A percentile compares a stretch with the other conserved stretches of the same genome.
Conservation (phyloP, 2,329 filamentous ascomycete species). For the Monosporascus sp. region DNA sequence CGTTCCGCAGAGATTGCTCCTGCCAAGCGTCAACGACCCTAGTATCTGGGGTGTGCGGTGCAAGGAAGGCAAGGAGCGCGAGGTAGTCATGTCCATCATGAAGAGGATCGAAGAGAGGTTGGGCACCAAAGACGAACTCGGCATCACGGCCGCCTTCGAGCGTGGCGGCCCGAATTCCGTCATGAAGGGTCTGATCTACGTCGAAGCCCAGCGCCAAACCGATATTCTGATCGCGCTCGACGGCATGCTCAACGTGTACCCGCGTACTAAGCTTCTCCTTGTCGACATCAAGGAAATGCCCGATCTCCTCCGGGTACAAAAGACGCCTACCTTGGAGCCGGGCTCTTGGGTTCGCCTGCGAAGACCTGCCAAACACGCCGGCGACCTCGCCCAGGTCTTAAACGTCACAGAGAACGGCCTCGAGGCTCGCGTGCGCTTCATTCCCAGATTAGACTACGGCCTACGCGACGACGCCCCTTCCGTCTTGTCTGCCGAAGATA, state of each 20-base stretch:
- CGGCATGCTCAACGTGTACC: conserved; percentile 83
- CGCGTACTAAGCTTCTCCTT: conserved; percentile 76
- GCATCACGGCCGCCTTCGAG: conserved; percentile 88
- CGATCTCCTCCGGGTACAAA: conserved; percentile 84
- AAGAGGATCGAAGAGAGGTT: conserved; percentile 79
- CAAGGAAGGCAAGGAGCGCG: conserved; percentile 91
- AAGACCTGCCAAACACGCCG: conserved; percentile 72
- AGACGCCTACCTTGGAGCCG: conserved; percentile 76
- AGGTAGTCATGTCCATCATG: conserved; percentile 82
- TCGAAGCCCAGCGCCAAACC: conserved; percentile 82
- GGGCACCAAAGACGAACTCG: conserved; percentile 72
- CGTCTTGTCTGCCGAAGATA: conserved; percentile 41
- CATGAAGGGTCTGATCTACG: conserved; percentile 94
- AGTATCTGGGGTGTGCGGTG: conserved; percentile 93
- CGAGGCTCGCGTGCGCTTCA: conserved; percentile 78
- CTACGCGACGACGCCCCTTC: conserved; percentile 65
- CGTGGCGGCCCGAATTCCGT: conserved; percentile 68
- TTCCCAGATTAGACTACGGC: conserved; percentile 89
- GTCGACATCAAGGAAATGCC: conserved; percentile 98
- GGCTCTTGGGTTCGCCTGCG: conserved; percentile 90
- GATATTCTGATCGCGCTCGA: conserved; percentile 81
- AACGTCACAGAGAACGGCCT: conserved; percentile 91
- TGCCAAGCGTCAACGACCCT: conserved; percentile 91
- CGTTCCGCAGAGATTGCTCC: conserved; percentile 77
- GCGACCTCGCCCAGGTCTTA: conserved; percentile 86